Base-by-base conservation (phyloP, 495 filamentous ascomycete genomes). In the Xylaria curta region DNA sequence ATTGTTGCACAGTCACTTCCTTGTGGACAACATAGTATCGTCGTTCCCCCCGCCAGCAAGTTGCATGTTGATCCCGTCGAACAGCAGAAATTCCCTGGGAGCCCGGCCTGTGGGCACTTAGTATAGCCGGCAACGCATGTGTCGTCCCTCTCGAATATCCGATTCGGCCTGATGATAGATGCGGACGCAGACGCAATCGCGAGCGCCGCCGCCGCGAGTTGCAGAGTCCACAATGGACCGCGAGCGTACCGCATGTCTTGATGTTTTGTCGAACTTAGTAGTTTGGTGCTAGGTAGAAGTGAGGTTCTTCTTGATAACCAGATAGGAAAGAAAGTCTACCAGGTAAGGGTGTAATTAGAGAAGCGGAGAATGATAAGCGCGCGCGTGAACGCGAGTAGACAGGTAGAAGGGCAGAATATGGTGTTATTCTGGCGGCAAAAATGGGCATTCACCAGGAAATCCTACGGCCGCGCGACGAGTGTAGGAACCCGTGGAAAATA, bases 51-150 rank as follows among this genome's bases (percentile, higher is more conserved):
- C 69, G 94, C 92, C 42, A 96, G 82, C 38, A 84, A 74, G 49
- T 90, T 78, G 77, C 94, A 97, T 26, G 80, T 88, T n/a, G 87
- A 81, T 3, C 78, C 81, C 21, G 84, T 74, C 9, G 88, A 82
- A 79, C 94, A 97, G 83, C 94, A 97, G 83, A 97, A 97, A 77
- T 88, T 83, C 49, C 83, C 81, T 2, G 93, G 92, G 19, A 95
- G 83, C 10, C 82, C 83, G 8, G 82, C 61, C 28, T 81, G 77
- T 3, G 84, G 79, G 77, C 93, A 95, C 68, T 80, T 81, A 3
- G 72, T 54, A 60, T 78, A 84, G 58, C 76, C 53, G 24, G 74
- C 73, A 38, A 78, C 74, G 49, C 80, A 79, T 1, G 79, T 77
- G 31, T 74, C 73, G 10, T 81, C 81, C 56, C 82, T 79, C 46